These are phyloP conservation scores for Kernera saxatilis DNA, from an alignment of 345 rosid genomes.

Conservation along the genomic window DNA sequence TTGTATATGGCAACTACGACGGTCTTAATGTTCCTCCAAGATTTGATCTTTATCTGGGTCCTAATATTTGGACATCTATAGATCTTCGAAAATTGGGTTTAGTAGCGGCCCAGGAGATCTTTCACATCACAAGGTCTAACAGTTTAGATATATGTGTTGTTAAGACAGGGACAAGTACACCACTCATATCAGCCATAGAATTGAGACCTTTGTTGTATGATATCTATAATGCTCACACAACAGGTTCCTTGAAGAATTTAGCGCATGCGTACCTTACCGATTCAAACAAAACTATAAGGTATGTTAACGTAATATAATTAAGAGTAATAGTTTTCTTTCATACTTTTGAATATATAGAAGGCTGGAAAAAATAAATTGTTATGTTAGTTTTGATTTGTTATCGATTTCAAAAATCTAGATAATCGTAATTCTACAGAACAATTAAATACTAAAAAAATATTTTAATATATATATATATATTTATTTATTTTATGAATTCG, in stretches of 20 bases:
- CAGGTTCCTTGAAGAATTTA: neutral
- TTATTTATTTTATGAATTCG: no score
- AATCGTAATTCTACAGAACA: no score
- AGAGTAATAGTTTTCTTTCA: no score
- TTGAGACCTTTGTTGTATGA: neutral
- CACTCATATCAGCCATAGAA: conserved; percentile 5
- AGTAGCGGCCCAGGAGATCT: neutral
- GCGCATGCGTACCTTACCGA: neutral
- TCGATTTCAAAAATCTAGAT: no score
- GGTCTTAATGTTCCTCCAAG: neutral
- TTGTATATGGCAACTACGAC: conserved; percentile 41
- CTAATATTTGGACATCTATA: conserved; percentile 30
- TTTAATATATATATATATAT: no score
- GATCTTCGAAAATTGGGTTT: neutral
- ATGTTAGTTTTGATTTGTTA: no score
- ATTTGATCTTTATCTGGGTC: conserved; percentile 39
- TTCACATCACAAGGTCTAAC: conserved; percentile 24
- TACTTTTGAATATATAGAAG: no score
- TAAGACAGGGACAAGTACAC: conserved; percentile 27
- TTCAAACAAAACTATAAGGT: neutral
- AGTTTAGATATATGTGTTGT: conserved; percentile 37
- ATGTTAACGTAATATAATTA: no score
- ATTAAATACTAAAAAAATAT: no score
- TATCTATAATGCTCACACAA: neutral
- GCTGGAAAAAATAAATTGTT: no score